Evolutionary conservation across 345 rosid genomes (phyloP).

Genomic region (Euphorbia pulcherrima): DNA sequence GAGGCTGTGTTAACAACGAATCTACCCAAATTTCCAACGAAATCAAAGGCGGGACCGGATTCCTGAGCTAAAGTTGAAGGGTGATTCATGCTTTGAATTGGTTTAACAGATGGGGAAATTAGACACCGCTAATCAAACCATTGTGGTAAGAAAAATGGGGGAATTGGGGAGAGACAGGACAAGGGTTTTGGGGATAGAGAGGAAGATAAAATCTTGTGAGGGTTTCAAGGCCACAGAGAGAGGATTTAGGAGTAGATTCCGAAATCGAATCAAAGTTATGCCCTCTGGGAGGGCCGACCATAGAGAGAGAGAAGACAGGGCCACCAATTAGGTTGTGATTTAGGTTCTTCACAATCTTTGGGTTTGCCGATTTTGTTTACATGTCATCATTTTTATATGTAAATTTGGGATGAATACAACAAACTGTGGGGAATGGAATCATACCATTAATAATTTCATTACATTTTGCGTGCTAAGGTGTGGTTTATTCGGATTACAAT

Average conservation of each 20-base stretch:
- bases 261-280: not conserved
- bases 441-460: too few species aligned
- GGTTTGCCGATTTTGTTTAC: not conserved
- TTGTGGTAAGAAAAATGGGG: conserved; percentile 9
- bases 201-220: conserved; percentile 18
- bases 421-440: too few species aligned
- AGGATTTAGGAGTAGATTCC: conserved; percentile 16
- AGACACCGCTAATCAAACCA: conserved; percentile 25
- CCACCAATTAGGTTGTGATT: not conserved
- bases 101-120: not conserved
- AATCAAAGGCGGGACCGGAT: conserved; percentile 45
- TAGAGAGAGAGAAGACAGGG: not conserved
- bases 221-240: conserved; percentile 25
- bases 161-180: not conserved
- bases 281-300: not conserved
- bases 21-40: conserved; percentile 46
- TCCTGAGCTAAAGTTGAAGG: conserved; percentile 63
- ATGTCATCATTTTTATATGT: too few species aligned
- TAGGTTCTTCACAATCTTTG: not conserved
- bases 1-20: conserved; percentile 41
- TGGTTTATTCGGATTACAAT: too few species aligned
- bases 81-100: conserved; percentile 47
- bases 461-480: too few species aligned
- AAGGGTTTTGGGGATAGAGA: not conserved
- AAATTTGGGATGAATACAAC: too few species aligned